Conservation (phyloP, 495 filamentous ascomycete species). For the Hapsidospora chrysogenum region DNA sequence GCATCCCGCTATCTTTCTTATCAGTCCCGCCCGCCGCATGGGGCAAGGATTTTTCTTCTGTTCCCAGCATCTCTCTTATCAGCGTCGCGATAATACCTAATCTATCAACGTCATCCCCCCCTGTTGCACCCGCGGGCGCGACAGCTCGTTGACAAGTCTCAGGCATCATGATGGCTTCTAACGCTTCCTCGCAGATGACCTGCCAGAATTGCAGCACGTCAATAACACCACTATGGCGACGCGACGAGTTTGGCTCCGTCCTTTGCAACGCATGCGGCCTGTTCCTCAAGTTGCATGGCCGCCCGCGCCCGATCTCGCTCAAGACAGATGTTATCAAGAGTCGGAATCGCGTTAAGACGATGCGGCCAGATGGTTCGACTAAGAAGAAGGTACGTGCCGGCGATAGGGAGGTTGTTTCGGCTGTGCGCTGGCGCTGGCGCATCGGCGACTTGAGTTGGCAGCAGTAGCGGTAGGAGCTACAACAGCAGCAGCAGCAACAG, state of each 20-base stretch:
- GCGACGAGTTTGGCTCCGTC: slow-evolving; percentile 91
- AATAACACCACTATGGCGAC: slow-evolving; percentile 90
- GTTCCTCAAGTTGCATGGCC: slow-evolving; percentile 90
- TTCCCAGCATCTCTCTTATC: slow-evolving; percentile 4
- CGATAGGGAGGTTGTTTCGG: too few species aligned
- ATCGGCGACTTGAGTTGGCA: background rate
- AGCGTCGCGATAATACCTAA: slow-evolving; percentile 3
- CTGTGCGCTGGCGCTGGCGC: background rate
- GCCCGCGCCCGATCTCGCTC: slow-evolving; percentile 81
- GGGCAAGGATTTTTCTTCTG: background rate
- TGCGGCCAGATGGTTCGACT: slow-evolving; percentile 51
- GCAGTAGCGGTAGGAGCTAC: background rate
- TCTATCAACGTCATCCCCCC: slow-evolving; percentile 1
- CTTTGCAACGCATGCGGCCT: slow-evolving; percentile 97
- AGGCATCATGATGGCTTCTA: slow-evolving; percentile 25
- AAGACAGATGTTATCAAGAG: slow-evolving; percentile 99
- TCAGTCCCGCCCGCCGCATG: background rate
- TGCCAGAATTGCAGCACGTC: slow-evolving; percentile 96
- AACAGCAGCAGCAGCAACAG: slow-evolving; percentile 1
- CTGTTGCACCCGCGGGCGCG: background rate
- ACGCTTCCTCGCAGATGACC: slow-evolving; percentile 69
- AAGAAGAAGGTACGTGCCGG: slow-evolving; percentile 69
- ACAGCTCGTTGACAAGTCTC: background rate
- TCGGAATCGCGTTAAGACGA: slow-evolving; percentile 91
- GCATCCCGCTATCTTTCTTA: slow-evolving; percentile 1